These are phyloP conservation scores for Somion occarium DNA, from an alignment of 1,284 basidiomycete genomes.

Conservation along the genomic window DNA sequence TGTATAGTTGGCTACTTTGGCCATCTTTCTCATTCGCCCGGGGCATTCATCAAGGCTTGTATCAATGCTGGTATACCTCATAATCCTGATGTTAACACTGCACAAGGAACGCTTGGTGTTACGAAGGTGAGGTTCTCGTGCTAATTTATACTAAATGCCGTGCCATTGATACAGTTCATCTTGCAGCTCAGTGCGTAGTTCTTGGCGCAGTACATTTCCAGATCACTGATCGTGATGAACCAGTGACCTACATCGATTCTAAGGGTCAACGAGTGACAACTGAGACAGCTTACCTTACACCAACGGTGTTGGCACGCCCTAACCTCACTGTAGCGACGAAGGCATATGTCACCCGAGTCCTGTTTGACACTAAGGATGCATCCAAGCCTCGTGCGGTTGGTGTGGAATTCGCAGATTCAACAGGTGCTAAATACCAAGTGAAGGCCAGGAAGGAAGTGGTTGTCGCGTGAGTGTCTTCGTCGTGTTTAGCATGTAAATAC, in stretches of 20 bases:
- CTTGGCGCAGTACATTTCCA: conserved; percentile 14
- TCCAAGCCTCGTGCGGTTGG: conserved; percentile 47
- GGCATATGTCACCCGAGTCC: conserved; percentile 48
- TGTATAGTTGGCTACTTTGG: conserved; percentile 27
- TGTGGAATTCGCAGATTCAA: conserved; percentile 48
- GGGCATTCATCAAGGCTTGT: conserved; percentile 46
- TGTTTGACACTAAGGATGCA: conserved; percentile 44
- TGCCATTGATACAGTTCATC: background rate
- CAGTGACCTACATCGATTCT: conserved; percentile 61
- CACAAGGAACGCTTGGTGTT: conserved; percentile 44
- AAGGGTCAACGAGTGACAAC: conserved; percentile 50
- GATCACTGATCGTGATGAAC: background rate
- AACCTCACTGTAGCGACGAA: conserved; percentile 57
- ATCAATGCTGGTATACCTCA: conserved; percentile 41
- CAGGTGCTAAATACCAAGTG: conserved; percentile 36
- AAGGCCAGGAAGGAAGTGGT: conserved; percentile 55
- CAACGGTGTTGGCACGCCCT: conserved; percentile 51
- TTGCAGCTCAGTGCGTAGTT: background rate
- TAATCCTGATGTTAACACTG: conserved; percentile 46
- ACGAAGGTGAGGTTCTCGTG: conserved; percentile 39
- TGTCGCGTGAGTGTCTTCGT: conserved; percentile 42
- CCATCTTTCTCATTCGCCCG: conserved; percentile 30
- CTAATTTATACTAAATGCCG: background rate
- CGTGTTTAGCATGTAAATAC: background rate
- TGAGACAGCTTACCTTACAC: conserved; percentile 61